phyloP scores from a whole-genome alignment of 306 rosid species.

The Corylus americana region DNA sequence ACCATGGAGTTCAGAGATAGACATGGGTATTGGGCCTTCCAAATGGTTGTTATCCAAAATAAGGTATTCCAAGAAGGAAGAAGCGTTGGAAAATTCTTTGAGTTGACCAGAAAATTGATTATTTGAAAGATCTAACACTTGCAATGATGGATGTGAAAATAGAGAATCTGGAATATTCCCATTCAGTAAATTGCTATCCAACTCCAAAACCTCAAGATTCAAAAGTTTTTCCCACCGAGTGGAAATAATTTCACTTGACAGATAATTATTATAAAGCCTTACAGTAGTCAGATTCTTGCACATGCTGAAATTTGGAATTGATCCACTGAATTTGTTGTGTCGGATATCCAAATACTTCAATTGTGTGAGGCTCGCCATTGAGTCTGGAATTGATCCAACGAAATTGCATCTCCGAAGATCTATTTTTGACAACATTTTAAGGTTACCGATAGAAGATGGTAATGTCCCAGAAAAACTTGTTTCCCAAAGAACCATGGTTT shows the following conservation, averaged over 20 bases:
- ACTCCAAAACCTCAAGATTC: background rate
- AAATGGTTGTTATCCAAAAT: slow-evolving; percentile 13
- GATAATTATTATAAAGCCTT: background rate
- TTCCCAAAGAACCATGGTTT: too few species aligned
- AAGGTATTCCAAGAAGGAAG: background rate
- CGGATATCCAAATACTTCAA: background rate
- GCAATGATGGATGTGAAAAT: background rate
- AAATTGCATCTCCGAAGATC: too few species aligned
- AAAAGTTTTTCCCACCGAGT: background rate
- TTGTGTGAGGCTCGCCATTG: background rate
- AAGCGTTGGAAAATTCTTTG: background rate
- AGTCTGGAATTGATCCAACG: slow-evolving; percentile 26
- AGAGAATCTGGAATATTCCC: slow-evolving; percentile 1
- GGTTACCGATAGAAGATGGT: too few species aligned
- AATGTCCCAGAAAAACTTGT: too few species aligned
- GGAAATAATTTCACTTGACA: background rate
- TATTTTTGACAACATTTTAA: too few species aligned
- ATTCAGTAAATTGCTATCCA: background rate
- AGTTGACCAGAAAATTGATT: slow-evolving; percentile 11
- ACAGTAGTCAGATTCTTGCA: background rate
- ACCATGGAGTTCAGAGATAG: slow-evolving; percentile 1
- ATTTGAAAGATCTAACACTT: background rate
- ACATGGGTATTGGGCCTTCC: slow-evolving; percentile 13
- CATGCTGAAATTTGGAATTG: slow-evolving; percentile 34
- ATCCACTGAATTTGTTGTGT: slow-evolving; percentile 32